Evolutionary conservation across 108 stramenopile species (phyloP), one percentile per base, ranked within the genome.

Genomic region (Pseudonitzschia delicatissima): DNA sequence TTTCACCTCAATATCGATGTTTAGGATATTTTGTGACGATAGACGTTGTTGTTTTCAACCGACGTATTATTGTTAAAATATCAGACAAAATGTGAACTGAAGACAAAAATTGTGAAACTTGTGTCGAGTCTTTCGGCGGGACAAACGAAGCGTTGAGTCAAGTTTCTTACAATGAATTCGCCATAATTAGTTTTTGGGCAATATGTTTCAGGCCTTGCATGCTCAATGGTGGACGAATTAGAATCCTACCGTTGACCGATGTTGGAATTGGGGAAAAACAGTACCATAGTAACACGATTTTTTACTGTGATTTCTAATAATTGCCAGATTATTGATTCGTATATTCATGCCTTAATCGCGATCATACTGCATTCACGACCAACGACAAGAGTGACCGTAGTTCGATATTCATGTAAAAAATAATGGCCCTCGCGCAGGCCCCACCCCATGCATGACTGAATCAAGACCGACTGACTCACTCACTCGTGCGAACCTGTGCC

Each of bases 51-150:
- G 20, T 23, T 48, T 21, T 21, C n/a, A 48, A 1, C 21, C 2
- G 20, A 6, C 3, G 2, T 2, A n/a, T n/a, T 6, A 21, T 48
- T 21, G 20, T 48, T 48, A 2, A 23, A n/a, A n/a, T 25, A 55
- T 28, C 53, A 42, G 40, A n/a, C 40, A 55, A 55, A 55, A 55
- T 28, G 53, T 55, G 53, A 55, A 29, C 53, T 34, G 25, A 27
- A 6, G 40, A 42, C 2, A 3, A 32, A 33, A 13, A 55, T 0
- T n/a, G 50, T 55, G 53, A 55, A 55, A 55, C 53, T 55, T 55
- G 53, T 29, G 9, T 55, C 32, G 31, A 55, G 53, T 55, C 53
- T 33, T 33, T 18, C 53, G 29, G 53, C 53, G 32, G 32, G 53
- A 55, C 27, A 55, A 33, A 33, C n/a, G 23, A 55, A 27, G 32